Percentiles rank a stretch among this genome's conserved stretches.
phyloP scores from a whole-genome alignment of 106 monocot species.

The Posidonia australis region DNA sequence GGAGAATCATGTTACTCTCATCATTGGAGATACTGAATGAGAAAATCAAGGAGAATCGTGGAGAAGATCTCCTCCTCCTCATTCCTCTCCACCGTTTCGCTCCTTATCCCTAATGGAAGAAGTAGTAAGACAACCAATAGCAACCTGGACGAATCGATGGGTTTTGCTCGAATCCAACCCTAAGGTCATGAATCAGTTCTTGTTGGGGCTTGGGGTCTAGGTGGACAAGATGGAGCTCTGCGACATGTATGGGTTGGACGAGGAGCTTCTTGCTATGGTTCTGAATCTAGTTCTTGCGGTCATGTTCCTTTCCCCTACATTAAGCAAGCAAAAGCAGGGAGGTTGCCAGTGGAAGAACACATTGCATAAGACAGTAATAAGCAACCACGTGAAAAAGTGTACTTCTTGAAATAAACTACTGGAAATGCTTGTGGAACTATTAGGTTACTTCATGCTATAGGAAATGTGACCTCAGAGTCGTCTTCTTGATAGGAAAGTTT shows the following conservation, averaged over 20 bases:
- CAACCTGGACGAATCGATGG: conserved; percentile 32
- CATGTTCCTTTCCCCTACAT: conserved; percentile 65
- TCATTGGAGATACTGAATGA: too few species aligned
- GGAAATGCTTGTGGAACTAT: too few species aligned
- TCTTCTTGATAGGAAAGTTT: too few species aligned
- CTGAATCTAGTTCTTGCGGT: conserved; percentile 92
- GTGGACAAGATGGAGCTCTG: conserved; percentile 68
- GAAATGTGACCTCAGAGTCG: too few species aligned
- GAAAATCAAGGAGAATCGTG: too few species aligned
- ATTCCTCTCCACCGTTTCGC: too few species aligned
- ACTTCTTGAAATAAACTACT: too few species aligned
- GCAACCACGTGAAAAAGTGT: too few species aligned
- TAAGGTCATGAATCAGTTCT: conserved; percentile 75
- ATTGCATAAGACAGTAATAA: not conserved
- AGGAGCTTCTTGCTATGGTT: conserved; percentile 73
- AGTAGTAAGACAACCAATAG: too few species aligned
- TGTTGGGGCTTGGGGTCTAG: conserved; percentile 74
- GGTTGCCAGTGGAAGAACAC: not conserved
- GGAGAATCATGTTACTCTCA: too few species aligned
- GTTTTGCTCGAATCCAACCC: conserved; percentile 75
- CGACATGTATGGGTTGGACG: conserved; percentile 86
- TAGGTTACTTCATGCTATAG: too few species aligned
- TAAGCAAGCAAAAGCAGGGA: conserved; percentile 4
- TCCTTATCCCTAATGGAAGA: not conserved
- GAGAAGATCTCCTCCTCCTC: too few species aligned